phyloP scores from a whole-genome alignment of 345 rosid species.

The Toxicodendron radicans region DNA sequence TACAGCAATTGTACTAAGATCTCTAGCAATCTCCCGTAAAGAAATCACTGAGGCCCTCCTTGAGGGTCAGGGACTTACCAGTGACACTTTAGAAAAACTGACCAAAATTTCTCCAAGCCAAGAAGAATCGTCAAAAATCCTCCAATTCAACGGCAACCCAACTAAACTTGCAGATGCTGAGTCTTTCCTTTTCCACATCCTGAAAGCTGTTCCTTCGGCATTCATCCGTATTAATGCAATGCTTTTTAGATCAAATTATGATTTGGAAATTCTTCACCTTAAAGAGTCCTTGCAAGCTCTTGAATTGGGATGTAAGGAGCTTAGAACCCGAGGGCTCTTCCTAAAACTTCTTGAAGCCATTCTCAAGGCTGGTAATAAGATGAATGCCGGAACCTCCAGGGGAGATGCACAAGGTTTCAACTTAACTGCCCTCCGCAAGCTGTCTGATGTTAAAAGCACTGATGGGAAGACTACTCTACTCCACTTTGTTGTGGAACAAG shows the following conservation, averaged over 20 bases:
- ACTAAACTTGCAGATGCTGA: constrained; percentile 70
- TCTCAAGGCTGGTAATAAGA: constrained; percentile 79
- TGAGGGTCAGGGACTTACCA: constrained; percentile 50
- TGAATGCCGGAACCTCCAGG: constrained; percentile 88
- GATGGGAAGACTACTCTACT: constrained; percentile 82
- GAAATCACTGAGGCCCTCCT: constrained; percentile 48
- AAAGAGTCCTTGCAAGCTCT: constrained; percentile 58
- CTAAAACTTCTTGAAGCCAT: constrained; percentile 82
- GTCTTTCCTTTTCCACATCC: constrained; percentile 55
- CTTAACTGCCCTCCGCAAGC: constrained; percentile 60
- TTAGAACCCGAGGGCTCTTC: constrained; percentile 66
- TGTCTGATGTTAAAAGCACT: constrained; percentile 70
- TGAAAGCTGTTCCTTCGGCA: constrained; percentile 70
- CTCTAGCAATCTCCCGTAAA: constrained; percentile 38
- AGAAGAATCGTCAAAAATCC: constrained; percentile 63
- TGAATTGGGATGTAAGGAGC: constrained; percentile 61
- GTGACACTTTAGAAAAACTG: constrained; percentile 73
- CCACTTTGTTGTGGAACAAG: constrained; percentile 80
- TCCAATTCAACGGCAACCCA: constrained; percentile 51
- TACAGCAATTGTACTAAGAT: constrained; percentile 55
- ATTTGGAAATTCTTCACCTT: constrained; percentile 54
- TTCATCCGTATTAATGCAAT: constrained; percentile 59
- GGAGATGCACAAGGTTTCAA: constrained; percentile 86
- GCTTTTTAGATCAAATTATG: constrained; percentile 68
- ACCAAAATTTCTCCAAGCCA: constrained; percentile 60